These are phyloP conservation scores for Glycine tomentella DNA, from an alignment of 306 rosid species.

Conservation along the genomic window DNA sequence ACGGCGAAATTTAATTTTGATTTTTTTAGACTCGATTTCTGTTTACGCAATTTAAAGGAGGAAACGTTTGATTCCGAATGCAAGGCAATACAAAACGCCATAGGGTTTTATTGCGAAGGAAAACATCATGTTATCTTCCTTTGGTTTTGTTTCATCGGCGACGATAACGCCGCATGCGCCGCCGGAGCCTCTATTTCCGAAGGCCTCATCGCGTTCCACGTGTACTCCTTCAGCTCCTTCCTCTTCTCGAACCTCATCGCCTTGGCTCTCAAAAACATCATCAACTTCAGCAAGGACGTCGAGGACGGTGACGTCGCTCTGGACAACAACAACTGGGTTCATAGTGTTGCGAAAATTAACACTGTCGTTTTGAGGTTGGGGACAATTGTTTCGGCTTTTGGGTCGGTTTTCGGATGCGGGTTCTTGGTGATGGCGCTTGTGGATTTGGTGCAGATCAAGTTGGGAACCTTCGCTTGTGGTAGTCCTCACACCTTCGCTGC, in stretches of 20 bases:
- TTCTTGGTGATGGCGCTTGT: constrained; percentile 84
- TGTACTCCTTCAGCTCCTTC: constrained; percentile 89
- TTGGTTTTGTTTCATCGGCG: constrained; percentile 42
- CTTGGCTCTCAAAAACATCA: constrained; percentile 75
- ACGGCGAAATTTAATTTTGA: no score
- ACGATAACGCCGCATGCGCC: constrained; percentile 43
- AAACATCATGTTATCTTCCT: background rate
- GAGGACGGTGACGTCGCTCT: background rate
- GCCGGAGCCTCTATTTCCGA: constrained; percentile 58
- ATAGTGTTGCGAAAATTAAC: constrained; percentile 51
- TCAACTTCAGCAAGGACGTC: constrained; percentile 47
- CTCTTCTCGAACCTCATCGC: constrained; percentile 96
- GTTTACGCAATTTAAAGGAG: no score
- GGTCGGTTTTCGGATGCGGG: constrained; percentile 82
- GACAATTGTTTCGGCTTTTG: constrained; percentile 69
- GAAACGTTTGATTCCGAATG: no score
- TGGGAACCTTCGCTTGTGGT: constrained; percentile 79
- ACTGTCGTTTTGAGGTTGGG: constrained; percentile 61
- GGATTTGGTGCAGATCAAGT: constrained; percentile 70
- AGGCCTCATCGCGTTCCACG: constrained; percentile 68
- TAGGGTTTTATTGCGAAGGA: no score
- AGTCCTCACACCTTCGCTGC: no score
- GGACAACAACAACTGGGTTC: background rate
- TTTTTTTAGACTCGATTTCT: no score
- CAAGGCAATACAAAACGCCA: no score